phyloP scores from a whole-genome alignment of 768 basidiomycete genomes.

The Lyophyllum decastes region DNA sequence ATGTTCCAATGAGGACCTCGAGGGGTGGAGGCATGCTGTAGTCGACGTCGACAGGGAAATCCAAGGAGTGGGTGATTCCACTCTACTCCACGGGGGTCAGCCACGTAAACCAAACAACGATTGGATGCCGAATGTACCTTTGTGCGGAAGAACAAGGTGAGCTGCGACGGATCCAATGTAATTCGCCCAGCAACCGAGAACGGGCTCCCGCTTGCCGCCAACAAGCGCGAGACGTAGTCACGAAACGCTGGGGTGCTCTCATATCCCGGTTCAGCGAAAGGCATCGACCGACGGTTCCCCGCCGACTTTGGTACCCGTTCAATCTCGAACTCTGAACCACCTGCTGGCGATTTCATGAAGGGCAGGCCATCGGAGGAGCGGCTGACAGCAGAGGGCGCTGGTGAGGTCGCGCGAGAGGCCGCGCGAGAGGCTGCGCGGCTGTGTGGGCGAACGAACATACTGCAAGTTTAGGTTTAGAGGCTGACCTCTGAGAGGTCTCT shows the following conservation, averaged over 20 bases:
- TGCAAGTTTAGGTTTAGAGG: not conserved
- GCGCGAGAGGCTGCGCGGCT: slow-evolving; percentile 24
- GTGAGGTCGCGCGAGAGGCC: slow-evolving; percentile 25
- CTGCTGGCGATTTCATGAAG: slow-evolving; percentile 38
- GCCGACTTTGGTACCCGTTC: slow-evolving; percentile 50
- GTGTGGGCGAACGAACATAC: slow-evolving; percentile 10
- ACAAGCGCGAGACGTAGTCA: slow-evolving; percentile 53
- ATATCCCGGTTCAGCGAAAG: slow-evolving; percentile 31
- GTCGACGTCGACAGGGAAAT: slow-evolving; percentile 80
- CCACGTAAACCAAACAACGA: not conserved
- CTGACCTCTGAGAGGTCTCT: not conserved
- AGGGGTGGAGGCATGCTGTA: slow-evolving; percentile 75
- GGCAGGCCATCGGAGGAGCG: slow-evolving; percentile 27
- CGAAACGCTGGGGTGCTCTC: slow-evolving; percentile 56
- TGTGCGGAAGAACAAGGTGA: slow-evolving; percentile 78
- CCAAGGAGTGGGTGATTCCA: slow-evolving; percentile 77
- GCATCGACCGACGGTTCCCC: slow-evolving; percentile 28
- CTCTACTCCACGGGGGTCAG: slow-evolving; percentile 42
- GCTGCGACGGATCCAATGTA: slow-evolving; percentile 64
- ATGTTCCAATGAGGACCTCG: slow-evolving; percentile 76
- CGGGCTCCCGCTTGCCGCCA: slow-evolving; percentile 60
- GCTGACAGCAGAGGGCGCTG: slow-evolving; percentile 25
- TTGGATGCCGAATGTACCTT: slow-evolving; percentile 55
- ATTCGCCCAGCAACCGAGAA: slow-evolving; percentile 71
- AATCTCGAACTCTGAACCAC: slow-evolving; percentile 63